Conservation (phyloP, 257 asterid species). For the Henckelia pumila region DNA sequence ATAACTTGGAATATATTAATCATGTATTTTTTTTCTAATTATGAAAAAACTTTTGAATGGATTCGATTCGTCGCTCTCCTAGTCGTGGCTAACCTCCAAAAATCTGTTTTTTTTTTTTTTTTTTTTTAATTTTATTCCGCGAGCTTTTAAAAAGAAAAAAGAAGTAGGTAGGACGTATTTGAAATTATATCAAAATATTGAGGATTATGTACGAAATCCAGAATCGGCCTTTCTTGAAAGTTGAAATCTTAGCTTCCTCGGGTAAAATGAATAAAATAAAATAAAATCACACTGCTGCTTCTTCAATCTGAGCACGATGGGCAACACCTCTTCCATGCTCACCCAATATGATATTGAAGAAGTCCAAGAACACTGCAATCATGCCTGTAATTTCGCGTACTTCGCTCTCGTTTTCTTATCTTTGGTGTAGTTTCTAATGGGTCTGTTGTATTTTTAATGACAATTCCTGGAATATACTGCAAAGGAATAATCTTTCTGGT, state of each 20-base stretch:
- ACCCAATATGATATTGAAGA: conserved; percentile 58
- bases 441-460: not conserved
- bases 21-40: too few relatives aligned
- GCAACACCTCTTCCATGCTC: conserved; percentile 49
- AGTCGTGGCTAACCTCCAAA: too few relatives aligned
- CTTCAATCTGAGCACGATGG: conserved; percentile 23
- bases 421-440: not conserved
- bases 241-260: not conserved
- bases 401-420: not conserved
- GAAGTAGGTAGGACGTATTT: too few relatives aligned
- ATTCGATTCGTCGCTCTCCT: too few relatives aligned
- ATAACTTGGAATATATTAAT: too few relatives aligned
- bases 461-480: not conserved
- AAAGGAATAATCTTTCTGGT: too few relatives aligned
- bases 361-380: conserved; percentile 49
- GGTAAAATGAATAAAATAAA: not conserved
- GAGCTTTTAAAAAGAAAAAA: too few relatives aligned
- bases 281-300: not conserved
- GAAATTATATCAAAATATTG: not conserved
- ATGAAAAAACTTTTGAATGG: too few relatives aligned
- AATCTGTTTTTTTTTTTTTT: too few relatives aligned
- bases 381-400: conserved; percentile 32
- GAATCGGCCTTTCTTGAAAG: not conserved
- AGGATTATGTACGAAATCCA: not conserved
- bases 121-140: too few relatives aligned